Base-by-base conservation (phyloP, 163 green algal genomes). In the Botryococcus braunii region DNA sequence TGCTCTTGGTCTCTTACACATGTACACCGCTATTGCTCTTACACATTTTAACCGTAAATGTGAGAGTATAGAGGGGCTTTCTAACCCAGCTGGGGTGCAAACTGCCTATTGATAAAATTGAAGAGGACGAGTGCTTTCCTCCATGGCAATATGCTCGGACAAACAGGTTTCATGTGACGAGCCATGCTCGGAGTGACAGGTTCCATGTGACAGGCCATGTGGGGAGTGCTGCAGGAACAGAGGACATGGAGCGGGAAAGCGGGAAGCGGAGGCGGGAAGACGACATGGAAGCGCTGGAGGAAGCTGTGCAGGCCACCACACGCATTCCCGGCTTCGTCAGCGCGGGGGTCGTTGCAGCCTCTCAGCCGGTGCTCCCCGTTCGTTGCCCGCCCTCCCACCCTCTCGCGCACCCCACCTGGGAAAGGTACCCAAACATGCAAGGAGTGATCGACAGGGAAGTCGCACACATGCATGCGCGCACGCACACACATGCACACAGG, bases 321-420 rank as follows among this genome's bases (percentile, higher is more conserved):
- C 38, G 63, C 5, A 55, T 96, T 38, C 70, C 74, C 3, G 89
- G 89, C 59, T 96, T 96, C 81, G 87, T 95, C 65, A 86, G 74
- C 3, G 89, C 83, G 1, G 88, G 87, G 17, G 74, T 48, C 38
- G 62, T 52, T 6, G 32, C 65, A 34, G 61, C 60, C 32, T 59
- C 55, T 32, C 5, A 61, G 73, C 59, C 55, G 57, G 38, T 36
- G 59, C 48, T n/a, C 55, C 43, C 46, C 57, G 41, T 40, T 70
- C 36, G 37, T n/a, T 27, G 40, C 55, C 41, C 56, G 43, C n/a
- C 5, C 21, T 55, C 32, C 31, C 43, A 25, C 17, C 39, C 34
- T 27, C 25, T 66, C 36, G 35, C 38, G 13, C 34, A 21, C n/a
- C n/a, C 43, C n/a, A 31, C 6, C 40, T 59, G 32, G 43, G 2